Conservation (phyloP, 495 filamentous ascomycete species). For the Opeltia flavorubescens region DNA sequence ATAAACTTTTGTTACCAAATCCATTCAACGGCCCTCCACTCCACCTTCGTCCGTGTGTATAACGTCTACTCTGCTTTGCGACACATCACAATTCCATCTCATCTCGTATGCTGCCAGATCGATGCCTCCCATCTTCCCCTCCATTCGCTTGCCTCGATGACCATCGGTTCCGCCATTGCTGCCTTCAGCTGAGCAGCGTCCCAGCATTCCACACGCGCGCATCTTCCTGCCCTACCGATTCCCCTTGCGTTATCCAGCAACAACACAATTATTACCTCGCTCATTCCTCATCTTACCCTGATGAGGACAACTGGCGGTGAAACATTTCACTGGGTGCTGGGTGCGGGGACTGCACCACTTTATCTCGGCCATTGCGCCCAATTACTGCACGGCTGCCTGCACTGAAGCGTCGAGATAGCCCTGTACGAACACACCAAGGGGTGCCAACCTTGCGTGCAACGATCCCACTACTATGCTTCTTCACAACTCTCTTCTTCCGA, state of each 20-base stretch:
- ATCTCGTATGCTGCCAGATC: not conserved
- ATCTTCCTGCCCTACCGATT: not conserved
- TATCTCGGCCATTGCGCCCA: conserved; percentile 5
- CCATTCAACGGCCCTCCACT: not conserved
- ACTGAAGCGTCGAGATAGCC: conserved; percentile 9
- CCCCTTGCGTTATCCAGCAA: not conserved
- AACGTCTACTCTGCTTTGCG: not conserved
- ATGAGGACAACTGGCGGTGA: conserved; percentile 13
- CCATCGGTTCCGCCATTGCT: not conserved
- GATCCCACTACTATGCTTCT: conserved; percentile 17
- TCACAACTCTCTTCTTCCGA: conserved; percentile 19
- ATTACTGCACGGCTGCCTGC: conserved; percentile 18
- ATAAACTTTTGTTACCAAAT: not conserved
- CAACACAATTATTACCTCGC: not conserved
- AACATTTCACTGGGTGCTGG: conserved; percentile 6
- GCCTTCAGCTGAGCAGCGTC: not conserved
- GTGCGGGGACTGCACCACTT: conserved; percentile 12
- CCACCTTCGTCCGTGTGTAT: not conserved
- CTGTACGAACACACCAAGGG: conserved; percentile 10
- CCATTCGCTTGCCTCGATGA: not conserved
- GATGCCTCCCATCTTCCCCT: not conserved
- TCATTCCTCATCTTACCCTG: not conserved
- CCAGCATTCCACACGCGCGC: conserved; percentile 2
- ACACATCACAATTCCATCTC: not conserved
- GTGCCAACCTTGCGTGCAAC: conserved; percentile 16